A percentile compares a stretch with the other conserved stretches of the same genome.
Evolutionary conservation across 352 stramenopile genomes (phyloP).

Genomic region (Phytopythium montanum): DNA sequence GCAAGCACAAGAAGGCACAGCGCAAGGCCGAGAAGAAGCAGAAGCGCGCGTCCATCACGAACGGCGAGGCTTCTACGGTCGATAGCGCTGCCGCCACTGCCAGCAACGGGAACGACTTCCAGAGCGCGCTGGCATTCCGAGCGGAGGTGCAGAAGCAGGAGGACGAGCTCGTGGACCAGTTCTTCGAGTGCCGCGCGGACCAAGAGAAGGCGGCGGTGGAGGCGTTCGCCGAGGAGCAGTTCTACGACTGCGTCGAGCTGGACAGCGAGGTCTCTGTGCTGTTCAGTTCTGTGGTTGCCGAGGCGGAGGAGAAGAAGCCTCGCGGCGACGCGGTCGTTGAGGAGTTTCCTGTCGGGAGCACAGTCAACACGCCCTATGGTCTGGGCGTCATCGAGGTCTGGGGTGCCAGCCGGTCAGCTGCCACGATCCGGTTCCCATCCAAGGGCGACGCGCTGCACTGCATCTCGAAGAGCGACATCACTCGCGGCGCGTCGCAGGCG

Average conservation of each 20-base stretch:
- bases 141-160: conserved; percentile 25
- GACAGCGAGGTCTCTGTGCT: conserved; percentile 46
- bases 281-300: conserved; percentile 24
- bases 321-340: conserved; percentile 1
- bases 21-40: conserved; percentile 11
- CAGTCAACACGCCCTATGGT: conserved; percentile 65
- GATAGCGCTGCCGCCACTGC: neutral
- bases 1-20: conserved; percentile 19
- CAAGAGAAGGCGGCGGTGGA: conserved; percentile 55
- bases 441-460: conserved; percentile 39
- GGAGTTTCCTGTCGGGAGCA: conserved; percentile 51
- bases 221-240: conserved; percentile 77
- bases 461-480: conserved; percentile 63
- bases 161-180: conserved; percentile 74
- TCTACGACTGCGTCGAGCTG: conserved; percentile 80
- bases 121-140: conserved; percentile 5
- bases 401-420: conserved; percentile 27
- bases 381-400: conserved; percentile 53
- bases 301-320: conserved; percentile 14
- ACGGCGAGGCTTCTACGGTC: neutral
- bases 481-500: conserved; percentile 48
- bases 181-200: conserved; percentile 69
- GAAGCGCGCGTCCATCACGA: conserved; percentile 5
- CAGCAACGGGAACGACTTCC: neutral
- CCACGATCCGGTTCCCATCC: conserved; percentile 39